Evolutionary conservation across 306 rosid genomes (phyloP).

Genomic region (Biancaea sappan): DNA sequence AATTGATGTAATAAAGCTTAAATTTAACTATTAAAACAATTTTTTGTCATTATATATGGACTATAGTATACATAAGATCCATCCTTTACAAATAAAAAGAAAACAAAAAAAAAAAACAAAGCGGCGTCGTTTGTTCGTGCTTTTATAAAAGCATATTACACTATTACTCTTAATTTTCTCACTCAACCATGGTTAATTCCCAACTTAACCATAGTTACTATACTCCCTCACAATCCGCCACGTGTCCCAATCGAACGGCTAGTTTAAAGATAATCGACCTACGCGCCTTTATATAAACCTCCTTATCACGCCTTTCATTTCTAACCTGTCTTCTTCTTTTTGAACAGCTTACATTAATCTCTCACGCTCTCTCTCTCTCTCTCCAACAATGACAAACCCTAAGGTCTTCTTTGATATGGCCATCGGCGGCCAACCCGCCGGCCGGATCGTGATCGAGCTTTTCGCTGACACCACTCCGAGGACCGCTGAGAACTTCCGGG

Average conservation of each 20-base stretch:
- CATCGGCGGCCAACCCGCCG: constrained; percentile 63
- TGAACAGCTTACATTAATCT: background rate
- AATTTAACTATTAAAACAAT: no score
- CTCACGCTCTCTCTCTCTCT: no score
- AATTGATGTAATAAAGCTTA: no score
- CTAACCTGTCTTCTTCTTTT: background rate
- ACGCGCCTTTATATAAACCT: constrained; percentile 38
- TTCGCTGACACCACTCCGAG: constrained; percentile 67
- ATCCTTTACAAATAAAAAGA: no score
- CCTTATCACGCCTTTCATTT: constrained; percentile 1
- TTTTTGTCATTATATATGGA: no score
- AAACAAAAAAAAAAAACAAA: background rate
- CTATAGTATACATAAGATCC: no score
- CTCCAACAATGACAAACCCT: constrained; percentile 60
- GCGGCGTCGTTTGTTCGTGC: constrained; percentile 43
- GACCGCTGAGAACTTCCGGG: constrained; percentile 96
- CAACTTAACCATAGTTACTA: constrained; percentile 51
- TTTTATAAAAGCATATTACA: constrained; percentile 35
- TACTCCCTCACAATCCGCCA: constrained; percentile 23
- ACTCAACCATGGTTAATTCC: constrained; percentile 51
- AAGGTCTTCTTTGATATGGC: constrained; percentile 81
- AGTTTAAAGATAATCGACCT: background rate
- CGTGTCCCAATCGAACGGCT: constrained; percentile 58
- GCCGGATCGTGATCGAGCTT: constrained; percentile 82
- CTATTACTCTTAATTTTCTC: constrained; percentile 43